Conservation (phyloP, 2,329 filamentous ascomycete species). For the Ceratocystis destructans region DNA sequence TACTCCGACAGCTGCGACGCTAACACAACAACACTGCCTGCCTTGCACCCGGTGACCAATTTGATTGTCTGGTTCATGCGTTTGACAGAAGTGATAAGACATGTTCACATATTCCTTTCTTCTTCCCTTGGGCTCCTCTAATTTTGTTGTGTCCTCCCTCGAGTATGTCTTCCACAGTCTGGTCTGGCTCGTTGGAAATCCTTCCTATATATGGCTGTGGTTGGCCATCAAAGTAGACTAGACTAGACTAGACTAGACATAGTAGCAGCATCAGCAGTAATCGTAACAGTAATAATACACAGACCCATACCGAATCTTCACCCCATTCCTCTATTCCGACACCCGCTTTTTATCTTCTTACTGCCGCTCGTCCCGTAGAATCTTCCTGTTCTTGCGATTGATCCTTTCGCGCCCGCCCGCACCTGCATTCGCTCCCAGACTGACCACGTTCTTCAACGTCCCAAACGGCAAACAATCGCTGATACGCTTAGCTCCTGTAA, state of each 20-base stretch:
- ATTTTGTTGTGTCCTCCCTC: no score
- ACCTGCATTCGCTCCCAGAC: constrained; percentile 25
- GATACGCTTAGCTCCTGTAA: constrained; percentile 65
- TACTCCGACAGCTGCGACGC: not conserved
- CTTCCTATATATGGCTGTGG: no score
- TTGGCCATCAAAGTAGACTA: not conserved
- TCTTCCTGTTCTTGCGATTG: constrained; percentile 13
- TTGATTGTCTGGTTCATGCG: no score
- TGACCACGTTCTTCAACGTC: constrained; percentile 56
- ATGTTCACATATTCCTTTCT: no score
- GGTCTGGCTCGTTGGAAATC: no score
- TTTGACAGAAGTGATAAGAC: no score
- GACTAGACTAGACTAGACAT: not conserved
- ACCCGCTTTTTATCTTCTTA: not conserved
- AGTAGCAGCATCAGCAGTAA: not conserved
- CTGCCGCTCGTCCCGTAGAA: constrained; percentile 4
- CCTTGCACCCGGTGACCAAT: not conserved
- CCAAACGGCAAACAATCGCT: constrained; percentile 82
- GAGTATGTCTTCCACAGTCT: no score
- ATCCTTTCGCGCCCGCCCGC: constrained; percentile 18
- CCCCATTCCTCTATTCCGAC: not conserved
- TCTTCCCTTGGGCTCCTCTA: no score
- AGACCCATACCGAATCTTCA: not conserved
- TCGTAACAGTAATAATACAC: constrained; percentile 5
- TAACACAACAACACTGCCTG: not conserved